A percentile compares a stretch with the other conserved stretches of the same genome.
Evolutionary conservation across 2,329 filamentous ascomycete species (phyloP).

Genomic region (Tricladium varicosporioides): DNA sequence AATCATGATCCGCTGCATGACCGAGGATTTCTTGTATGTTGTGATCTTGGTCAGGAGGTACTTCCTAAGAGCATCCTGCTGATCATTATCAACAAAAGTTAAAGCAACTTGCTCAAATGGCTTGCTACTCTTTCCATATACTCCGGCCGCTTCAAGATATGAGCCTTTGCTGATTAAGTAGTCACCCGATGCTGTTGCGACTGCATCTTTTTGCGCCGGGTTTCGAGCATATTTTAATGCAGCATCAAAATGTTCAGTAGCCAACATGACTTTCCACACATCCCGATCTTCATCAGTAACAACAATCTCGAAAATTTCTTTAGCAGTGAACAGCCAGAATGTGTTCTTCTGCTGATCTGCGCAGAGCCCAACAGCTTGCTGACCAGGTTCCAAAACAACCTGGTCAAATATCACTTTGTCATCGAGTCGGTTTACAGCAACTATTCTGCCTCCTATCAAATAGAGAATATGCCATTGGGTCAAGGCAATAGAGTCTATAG

Average conservation of each 20-base stretch:
- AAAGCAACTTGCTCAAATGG: slow-evolving; percentile 95
- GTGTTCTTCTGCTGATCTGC: slow-evolving; percentile 94
- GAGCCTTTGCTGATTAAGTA: slow-evolving; percentile 78
- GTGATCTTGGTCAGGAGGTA: slow-evolving; percentile 84
- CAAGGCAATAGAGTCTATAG: slow-evolving; percentile 75
- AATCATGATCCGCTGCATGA: slow-evolving; percentile 95
- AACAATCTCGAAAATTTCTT: slow-evolving; percentile 92
- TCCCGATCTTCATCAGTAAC: slow-evolving; percentile 87
- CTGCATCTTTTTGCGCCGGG: slow-evolving; percentile 78
- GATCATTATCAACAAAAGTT: slow-evolving; percentile 82
- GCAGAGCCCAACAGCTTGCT: slow-evolving; percentile 78
- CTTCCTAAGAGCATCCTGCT: slow-evolving; percentile 86
- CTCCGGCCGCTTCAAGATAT: slow-evolving; percentile 79
- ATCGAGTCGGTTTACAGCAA: slow-evolving; percentile 84
- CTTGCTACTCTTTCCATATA: slow-evolving; percentile 95
- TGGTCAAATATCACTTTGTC: slow-evolving; percentile 87
- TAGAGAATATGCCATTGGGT: slow-evolving; percentile 93
- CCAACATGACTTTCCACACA: slow-evolving; percentile 91
- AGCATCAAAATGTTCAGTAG: slow-evolving; percentile 81
- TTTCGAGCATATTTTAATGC: slow-evolving; percentile 84
- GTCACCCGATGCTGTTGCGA: slow-evolving; percentile 90
- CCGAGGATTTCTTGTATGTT: slow-evolving; percentile 74
- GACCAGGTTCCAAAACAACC: slow-evolving; percentile 74
- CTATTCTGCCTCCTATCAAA: slow-evolving; percentile 76
- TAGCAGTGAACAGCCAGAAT: slow-evolving; percentile 90